Conservation (phyloP, 2,329 filamentous ascomycete species). For the Arthrobotrys conoides region DNA sequence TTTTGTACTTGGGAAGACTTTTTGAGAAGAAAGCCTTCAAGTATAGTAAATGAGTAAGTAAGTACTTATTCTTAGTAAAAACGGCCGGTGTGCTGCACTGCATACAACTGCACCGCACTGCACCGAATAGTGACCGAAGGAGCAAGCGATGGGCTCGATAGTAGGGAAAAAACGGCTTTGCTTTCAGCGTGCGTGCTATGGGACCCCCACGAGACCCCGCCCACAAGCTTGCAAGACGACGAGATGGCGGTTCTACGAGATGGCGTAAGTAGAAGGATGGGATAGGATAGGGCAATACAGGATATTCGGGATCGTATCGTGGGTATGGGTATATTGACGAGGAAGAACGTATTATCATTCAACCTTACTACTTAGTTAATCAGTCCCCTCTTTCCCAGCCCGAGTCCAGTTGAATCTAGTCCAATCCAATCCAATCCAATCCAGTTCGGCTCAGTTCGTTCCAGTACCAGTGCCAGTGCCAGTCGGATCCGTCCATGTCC, state of each 20-base stretch:
- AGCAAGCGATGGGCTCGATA: conserved; percentile 25
- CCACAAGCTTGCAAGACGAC: conserved; percentile 33
- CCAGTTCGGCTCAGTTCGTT: conserved; percentile 9
- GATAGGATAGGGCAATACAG: conserved; percentile 4
- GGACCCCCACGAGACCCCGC: conserved; percentile 61
- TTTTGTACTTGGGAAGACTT: conserved; percentile 1
- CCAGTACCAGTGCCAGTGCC: conserved; percentile 11
- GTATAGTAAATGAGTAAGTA: neutral
- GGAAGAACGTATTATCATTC: conserved; percentile 22
- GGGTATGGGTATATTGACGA: conserved; percentile 18
- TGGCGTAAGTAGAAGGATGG: conserved; percentile 15
- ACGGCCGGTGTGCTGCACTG: neutral
- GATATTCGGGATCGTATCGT: conserved; percentile 14
- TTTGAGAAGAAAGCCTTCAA: too few species aligned
- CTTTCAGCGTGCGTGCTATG: conserved; percentile 37
- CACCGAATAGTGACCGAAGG: conserved; percentile 22
- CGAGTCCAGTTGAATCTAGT: neutral
- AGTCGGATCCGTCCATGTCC: conserved; percentile 13
- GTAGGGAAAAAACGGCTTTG: conserved; percentile 22
- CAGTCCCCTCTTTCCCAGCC: conserved; percentile 45
- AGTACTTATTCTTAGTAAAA: conserved; percentile 1
- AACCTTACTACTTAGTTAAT: conserved; percentile 15
- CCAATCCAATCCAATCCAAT: conserved; percentile 8
- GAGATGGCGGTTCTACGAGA: conserved; percentile 38
- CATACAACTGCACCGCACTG: conserved; percentile 11